Base-by-base conservation (phyloP, 352 stramenopile genomes). In the Phytopythium montanum region DNA sequence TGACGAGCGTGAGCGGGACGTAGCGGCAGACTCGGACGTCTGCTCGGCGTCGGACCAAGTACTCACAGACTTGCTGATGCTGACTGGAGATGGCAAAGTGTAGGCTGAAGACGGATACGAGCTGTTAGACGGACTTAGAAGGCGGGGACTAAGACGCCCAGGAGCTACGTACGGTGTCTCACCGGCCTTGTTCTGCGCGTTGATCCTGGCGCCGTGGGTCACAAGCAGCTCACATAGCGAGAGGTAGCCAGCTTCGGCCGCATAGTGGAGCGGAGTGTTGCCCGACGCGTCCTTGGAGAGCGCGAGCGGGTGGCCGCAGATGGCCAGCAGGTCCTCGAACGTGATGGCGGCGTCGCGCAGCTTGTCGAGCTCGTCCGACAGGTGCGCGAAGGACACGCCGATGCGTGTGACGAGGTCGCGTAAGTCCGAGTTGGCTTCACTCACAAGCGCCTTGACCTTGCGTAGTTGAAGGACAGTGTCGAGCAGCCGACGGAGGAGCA, bases 21-120 rank as follows among this genome's bases (percentile, higher is more conserved):
- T 90, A 89, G 2, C 81, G 75, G 9, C 68, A 76, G 16, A 91
- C 70, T 21, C 69, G 76, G 6, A 93, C 84, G 53, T 93, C 73
- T 0, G 81, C 84, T 13, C 84, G 79, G 39, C 76, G 68, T 13
- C 75, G 52, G 16, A 92, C 79, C 10, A 92, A 65, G 54, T 81
- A 77, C 38, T 66, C 56, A 39, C 84, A 90, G n/a, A 92, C 84
- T 54, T 85, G 70, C 29, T 80, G 63, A 34, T 87, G 81, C 62
- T 78, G 79, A 38, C 84, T 93, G 25, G 84, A 89, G 39, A 92
- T 90, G 12, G 84, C 84, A 66, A 90, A 93, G 54, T 93, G 84
- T 8, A 93, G 66, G 3, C 83, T 93, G 54, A 6, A 13, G n/a
- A n/a, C 33, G 50, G 34, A 57, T 16, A 52, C 21, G 45, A n/a